A percentile compares a stretch with the other conserved stretches of the same genome.
Evolutionary conservation across 1,139 yeast genomes (phyloP).

Genomic region (Suhomyces choctaworum): DNA sequence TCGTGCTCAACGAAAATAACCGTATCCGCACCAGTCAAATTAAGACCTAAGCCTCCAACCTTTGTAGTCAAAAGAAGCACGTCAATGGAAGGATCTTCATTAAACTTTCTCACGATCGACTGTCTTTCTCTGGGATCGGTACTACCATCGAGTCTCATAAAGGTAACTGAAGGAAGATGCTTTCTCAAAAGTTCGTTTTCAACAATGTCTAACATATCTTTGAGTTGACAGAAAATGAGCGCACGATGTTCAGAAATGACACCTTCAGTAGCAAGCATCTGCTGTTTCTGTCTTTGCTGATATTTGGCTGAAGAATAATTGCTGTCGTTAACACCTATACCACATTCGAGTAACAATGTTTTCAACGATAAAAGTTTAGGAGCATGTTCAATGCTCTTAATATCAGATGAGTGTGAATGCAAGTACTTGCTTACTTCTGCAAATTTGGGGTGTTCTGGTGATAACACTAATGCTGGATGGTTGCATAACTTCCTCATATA

Average conservation of each 20-base stretch:
- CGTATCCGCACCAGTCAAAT: conserved; percentile 97
- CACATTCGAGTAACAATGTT: conserved; percentile 85
- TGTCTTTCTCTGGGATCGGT: conserved; percentile 94
- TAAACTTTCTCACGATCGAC: conserved; percentile 85
- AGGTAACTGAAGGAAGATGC: conserved; percentile 87
- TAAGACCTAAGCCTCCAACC: conserved; percentile 97
- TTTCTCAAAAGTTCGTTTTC: conserved; percentile 84
- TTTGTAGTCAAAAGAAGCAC: conserved; percentile 89
- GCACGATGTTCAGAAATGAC: conserved; percentile 97
- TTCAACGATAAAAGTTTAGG: conserved; percentile 87
- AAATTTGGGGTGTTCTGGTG: conserved; percentile 82
- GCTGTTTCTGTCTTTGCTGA: conserved; percentile 33
- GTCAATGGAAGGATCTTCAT: conserved; percentile 96
- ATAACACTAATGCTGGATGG: conserved; percentile 92
- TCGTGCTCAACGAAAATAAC: conserved; percentile 98
- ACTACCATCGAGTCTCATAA: conserved; percentile 92
- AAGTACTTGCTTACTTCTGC: conserved; percentile 62
- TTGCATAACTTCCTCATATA: conserved; percentile 97
- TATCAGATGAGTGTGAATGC: conserved; percentile 54
- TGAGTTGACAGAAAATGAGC: conserved; percentile 90
- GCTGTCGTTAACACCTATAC: conserved; percentile 72
- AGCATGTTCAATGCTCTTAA: conserved; percentile 78
- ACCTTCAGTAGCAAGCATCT: conserved; percentile 53
- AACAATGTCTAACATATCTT: conserved; percentile 96
- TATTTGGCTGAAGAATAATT: conserved; percentile 33